These are phyloP conservation scores for Adansonia rubrostipa DNA, from an alignment of 441 rosid species.

Conservation along the genomic window DNA sequence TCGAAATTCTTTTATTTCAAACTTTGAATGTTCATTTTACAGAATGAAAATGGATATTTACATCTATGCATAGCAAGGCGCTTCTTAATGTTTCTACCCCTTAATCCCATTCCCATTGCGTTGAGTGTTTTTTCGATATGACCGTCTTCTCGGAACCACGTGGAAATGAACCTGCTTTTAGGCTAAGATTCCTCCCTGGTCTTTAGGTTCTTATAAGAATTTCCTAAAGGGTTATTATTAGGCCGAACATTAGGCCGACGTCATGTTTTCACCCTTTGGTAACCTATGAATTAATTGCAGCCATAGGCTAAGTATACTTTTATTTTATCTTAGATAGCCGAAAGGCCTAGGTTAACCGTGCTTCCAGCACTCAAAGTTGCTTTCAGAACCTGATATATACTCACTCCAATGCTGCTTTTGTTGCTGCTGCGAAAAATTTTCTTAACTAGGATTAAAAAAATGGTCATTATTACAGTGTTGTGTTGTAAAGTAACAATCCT, in stretches of 20 bases:
- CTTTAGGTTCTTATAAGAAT: background rate
- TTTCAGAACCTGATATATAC: background rate
- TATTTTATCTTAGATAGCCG: background rate
- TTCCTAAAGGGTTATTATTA: background rate
- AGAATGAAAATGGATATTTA: background rate
- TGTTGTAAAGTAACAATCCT: background rate
- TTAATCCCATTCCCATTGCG: background rate
- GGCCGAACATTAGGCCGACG: slow-evolving; percentile 5
- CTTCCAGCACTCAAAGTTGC: background rate
- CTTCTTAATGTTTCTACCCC: background rate
- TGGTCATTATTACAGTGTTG: background rate
- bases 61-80: background rate
- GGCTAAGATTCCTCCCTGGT: background rate
- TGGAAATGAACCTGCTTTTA: background rate
- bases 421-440: background rate
- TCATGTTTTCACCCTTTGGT: background rate
- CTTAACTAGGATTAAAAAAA: background rate
- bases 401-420: background rate
- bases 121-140: too few relatives aligned
- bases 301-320: background rate
- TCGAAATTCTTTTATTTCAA: background rate
- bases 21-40: background rate
- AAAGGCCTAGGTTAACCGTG: background rate
- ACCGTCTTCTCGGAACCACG: background rate
- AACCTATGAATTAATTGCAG: slow-evolving; percentile 1